Evolutionary conservation across 2,329 filamentous ascomycete species (phyloP).

Genomic region (Tolypocladium guangdongense): DNA sequence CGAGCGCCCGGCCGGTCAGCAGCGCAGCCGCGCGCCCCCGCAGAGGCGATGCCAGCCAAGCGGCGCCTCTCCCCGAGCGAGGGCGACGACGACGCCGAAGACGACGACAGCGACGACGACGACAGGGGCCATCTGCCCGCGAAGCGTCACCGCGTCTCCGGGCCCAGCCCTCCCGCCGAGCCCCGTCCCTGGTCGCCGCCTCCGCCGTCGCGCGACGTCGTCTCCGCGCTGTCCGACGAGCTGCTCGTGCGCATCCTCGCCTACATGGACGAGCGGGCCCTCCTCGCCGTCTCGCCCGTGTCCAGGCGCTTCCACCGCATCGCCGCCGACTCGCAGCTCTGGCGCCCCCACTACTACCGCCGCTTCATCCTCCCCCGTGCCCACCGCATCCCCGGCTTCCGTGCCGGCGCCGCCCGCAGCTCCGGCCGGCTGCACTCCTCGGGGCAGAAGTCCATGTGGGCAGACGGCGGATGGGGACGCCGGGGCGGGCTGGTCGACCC

Average conservation of each 20-base stretch:
- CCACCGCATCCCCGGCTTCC: constrained; percentile 59
- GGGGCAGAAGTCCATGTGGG: constrained; percentile 32
- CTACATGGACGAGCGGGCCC: constrained; percentile 56
- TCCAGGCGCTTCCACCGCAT: constrained; percentile 66
- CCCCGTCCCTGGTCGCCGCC: not conserved
- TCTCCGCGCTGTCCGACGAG: constrained; percentile 76
- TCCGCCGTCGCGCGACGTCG: constrained; percentile 35
- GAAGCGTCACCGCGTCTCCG: constrained; percentile 11
- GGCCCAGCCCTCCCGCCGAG: not conserved
- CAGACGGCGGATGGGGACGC: constrained; percentile 27
- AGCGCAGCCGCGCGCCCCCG: not conserved
- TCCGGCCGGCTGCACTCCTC: constrained; percentile 32
- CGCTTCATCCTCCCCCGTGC: constrained; percentile 78
- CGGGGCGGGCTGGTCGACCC: constrained; percentile 39
- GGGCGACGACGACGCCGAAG: not conserved
- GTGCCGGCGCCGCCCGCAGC: constrained; percentile 18
- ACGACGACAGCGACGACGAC: not conserved
- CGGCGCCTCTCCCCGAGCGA: constrained; percentile 10
- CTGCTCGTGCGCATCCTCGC: constrained; percentile 75
- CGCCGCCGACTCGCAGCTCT: constrained; percentile 73
- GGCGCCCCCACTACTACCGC: constrained; percentile 81
- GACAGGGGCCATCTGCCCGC: not conserved
- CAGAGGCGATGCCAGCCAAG: constrained; percentile 13
- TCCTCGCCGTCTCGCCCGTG: constrained; percentile 53
- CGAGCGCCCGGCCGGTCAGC: not conserved